Base-by-base conservation (phyloP, 148 eudicot species). In the Arbutus unedo region DNA sequence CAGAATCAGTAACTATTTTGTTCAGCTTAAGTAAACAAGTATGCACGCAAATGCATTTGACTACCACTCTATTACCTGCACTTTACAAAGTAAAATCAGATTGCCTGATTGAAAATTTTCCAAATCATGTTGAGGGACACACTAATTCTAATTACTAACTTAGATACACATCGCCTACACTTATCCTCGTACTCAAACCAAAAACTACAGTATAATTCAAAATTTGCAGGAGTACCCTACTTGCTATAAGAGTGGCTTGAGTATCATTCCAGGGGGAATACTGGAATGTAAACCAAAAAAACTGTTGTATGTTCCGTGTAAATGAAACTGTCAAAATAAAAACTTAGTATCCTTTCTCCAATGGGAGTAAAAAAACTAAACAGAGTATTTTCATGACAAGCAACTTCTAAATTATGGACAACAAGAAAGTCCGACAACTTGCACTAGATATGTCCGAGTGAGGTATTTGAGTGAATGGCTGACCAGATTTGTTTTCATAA, bases 381-480 rank as follows among this genome's bases (percentile, higher is more conserved):
- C 5, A 68, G n/a, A 70, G 49, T 6, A 70, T 21, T 49, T 66
- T 25, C 68, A 70, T 16, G 74, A 25, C 31, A 10, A 62, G 71
- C 9, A 80, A 64, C 47, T 55, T 15, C 2, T 47, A 64, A 78
- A 23, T 62, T 11, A 14, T 41, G 57, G 55, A 81, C 9, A 31
- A 56, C 59, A 4, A 18, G 66, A 19, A 79, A 73, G 78, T 70
- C 64, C 38, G 21, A 81, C 59, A 55, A 83, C 87, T 89, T 91
- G 87, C 97, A 95, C 95, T 19, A 93, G 93, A 84, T 90, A 93
- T 78, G 83, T 88, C 84, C 86, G 84, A 4, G 92, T 87, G 16
- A 91, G 87, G 85, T 92, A 88, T 81, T 91, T 91, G 49, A 93
- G 95, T 19, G 95, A 92, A 90, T 92, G 92, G 93, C 97, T 92